Base-by-base conservation (phyloP, 192 early-diverging fungal species). In the Backusella psychrophila region DNA sequence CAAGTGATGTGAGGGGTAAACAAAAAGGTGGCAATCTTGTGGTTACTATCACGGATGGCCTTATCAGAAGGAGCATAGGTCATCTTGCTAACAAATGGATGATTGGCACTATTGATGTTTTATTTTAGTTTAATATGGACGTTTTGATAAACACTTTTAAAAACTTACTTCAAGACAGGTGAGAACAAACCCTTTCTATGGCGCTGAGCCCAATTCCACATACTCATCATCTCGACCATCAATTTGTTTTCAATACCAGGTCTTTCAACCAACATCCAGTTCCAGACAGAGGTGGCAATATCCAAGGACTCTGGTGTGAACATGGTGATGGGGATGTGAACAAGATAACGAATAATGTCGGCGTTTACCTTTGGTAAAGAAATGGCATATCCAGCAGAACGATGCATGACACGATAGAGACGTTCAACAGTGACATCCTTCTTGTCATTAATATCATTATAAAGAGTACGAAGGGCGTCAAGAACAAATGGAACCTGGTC, bases 21-120 rank as follows among this genome's bases (percentile, higher is more conserved):
- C 33, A 89, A 81, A 38, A 81, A 87, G 17, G 85, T 90, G 19
- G 89, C 94, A 17, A 81, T 80, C 63, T 85, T 84, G 52, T 89
- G 86, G 21, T 84, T 91, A 65, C 85, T 91, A 66, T 89, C 83
- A 15, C 90, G 87, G 4, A 87, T 90, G 2, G 89, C 89, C 80
- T 96, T 94, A 82, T 93, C 93, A 2, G 96, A 94, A 6, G 96
- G 94, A 29, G 94, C 88, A 80, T 99, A 98, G 29, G 92, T 93
- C 95, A 99, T 97, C 76, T 93, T 94, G 76, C 84, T 88, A 53
- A 90, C 91, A 86, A 98, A 99, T 14, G 96, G 95, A 78, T 94
- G 90, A 52, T 82, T 83, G 3, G 89, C 74, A 33, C 91, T 89
- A 46, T 38, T 39, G 3, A 72, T 33, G 34, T 74, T 34, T 74